Percentiles rank a stretch among this genome's conserved stretches.
Conservation (phyloP, 805 yeast species). For the Cyberlindnera lachancei region DNA sequence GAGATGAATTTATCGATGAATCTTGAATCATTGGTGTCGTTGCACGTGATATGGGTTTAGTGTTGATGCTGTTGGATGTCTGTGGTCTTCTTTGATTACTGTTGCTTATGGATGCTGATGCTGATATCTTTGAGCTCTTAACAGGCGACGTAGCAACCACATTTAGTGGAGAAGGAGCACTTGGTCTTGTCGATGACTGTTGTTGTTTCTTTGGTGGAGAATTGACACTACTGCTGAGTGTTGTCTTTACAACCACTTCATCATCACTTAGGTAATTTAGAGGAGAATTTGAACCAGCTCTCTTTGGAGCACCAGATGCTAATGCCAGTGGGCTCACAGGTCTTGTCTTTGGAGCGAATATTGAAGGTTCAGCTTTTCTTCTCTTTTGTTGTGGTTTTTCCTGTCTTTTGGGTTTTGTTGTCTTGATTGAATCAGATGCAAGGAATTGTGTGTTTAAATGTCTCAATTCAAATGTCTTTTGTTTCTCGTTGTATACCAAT, state of each 20-base stretch:
- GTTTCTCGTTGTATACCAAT: constrained; percentile 14
- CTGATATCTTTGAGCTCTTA: background rate
- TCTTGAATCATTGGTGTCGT: constrained; percentile 2
- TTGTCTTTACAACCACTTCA: constrained; percentile 10
- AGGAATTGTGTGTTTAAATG: constrained; percentile 10
- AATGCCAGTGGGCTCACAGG: constrained; percentile 17
- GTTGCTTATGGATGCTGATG: background rate
- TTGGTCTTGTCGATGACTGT: constrained; percentile 6
- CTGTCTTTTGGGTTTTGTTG: background rate
- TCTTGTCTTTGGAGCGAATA: constrained; percentile 19
- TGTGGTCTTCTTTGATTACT: too few species aligned
- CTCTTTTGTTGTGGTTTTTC: constrained; percentile 5
- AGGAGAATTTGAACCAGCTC: constrained; percentile 2
- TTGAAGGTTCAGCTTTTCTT: constrained; percentile 15
- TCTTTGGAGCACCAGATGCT: constrained; percentile 1
- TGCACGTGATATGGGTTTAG: constrained; percentile 2
- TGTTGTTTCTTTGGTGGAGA: constrained; percentile 7
- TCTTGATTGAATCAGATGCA: constrained; percentile 5
- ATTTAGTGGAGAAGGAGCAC: constrained; percentile 12
- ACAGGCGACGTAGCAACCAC: background rate
- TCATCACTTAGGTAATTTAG: constrained; percentile 8
- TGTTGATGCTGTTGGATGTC: too few species aligned
- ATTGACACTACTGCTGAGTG: too few species aligned
- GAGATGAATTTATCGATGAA: too few species aligned
- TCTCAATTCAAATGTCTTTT: constrained; percentile 12